Evolutionary conservation across 148 eudicot genomes (phyloP).

Genomic region (Rhododendron mucronatum): DNA sequence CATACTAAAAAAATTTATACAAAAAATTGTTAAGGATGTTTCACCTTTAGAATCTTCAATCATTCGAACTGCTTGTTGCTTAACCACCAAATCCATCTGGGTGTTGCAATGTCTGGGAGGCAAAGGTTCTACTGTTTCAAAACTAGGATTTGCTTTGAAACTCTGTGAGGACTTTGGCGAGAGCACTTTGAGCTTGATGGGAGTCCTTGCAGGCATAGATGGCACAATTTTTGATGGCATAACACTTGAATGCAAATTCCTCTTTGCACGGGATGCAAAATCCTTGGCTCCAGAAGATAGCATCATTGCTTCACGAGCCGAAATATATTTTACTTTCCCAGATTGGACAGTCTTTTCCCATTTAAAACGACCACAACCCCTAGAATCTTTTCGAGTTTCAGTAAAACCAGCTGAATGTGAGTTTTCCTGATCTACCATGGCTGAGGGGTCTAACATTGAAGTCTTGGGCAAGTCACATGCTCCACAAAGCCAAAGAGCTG

Average conservation of each 20-base stretch:
- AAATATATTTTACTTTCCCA: slow-evolving; percentile 24
- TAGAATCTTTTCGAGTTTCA: neutral
- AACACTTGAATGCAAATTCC: neutral
- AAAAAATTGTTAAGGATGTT: neutral
- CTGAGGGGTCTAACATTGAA: neutral
- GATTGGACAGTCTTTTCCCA: slow-evolving; percentile 20
- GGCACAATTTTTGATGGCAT: neutral
- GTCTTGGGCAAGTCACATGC: neutral
- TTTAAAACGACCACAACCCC: neutral
- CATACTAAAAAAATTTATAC: neutral
- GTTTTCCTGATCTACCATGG: neutral
- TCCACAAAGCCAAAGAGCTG: slow-evolving; percentile 24
- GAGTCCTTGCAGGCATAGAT: neutral
- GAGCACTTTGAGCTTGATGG: neutral
- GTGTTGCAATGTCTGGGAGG: neutral
- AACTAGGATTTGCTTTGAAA: slow-evolving; percentile 9
- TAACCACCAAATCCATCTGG: neutral
- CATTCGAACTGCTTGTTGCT: neutral
- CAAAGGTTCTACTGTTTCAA: neutral
- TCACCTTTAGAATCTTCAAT: slow-evolving; percentile 7
- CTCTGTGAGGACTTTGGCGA: neutral
- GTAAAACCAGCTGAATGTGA: neutral
- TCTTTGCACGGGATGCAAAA: neutral
- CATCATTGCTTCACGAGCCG: slow-evolving; percentile 23
- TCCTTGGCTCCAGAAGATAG: slow-evolving; percentile 18